These are phyloP conservation scores for Sclerotinia borealis DNA, from an alignment of 2,329 filamentous ascomycete genomes.

Conservation along the genomic window DNA sequence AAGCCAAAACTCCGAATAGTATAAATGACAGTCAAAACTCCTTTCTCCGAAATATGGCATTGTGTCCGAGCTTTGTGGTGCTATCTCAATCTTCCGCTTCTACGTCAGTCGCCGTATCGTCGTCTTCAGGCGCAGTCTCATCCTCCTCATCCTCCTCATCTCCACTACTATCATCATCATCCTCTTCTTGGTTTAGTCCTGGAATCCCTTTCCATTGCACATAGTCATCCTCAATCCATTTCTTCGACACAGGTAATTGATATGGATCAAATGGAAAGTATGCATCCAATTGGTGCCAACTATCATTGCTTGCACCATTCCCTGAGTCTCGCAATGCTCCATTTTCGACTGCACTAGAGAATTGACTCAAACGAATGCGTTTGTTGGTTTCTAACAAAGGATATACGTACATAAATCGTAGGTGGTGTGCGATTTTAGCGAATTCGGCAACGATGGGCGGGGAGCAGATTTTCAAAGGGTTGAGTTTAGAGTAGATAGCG, in stretches of 20 bases:
- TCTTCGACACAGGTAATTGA: constrained; percentile 76
- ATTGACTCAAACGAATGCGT: constrained; percentile 71
- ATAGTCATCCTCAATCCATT: constrained; percentile 83
- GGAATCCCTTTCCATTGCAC: constrained; percentile 72
- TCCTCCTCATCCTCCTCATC: constrained; percentile 27
- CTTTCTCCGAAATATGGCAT: not conserved
- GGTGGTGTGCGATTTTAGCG: constrained; percentile 76
- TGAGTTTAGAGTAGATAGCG: constrained; percentile 82
- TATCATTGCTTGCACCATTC: constrained; percentile 57
- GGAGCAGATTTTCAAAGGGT: constrained; percentile 91
- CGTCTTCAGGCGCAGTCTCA: constrained; percentile 15
- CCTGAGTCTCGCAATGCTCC: constrained; percentile 44
- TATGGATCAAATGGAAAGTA: constrained; percentile 99
- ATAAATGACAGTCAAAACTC: not conserved
- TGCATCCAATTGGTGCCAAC: constrained; percentile 78
- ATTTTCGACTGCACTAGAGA: constrained; percentile 48
- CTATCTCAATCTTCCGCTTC: constrained; percentile 24
- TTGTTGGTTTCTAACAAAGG: constrained; percentile 89
- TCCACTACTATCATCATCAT: constrained; percentile 46
- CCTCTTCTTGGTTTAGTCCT: constrained; percentile 55
- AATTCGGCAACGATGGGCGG: constrained; percentile 88
- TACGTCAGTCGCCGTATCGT: constrained; percentile 25
- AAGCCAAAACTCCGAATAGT: not conserved
- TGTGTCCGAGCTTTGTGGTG: not conserved
- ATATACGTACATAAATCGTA: constrained; percentile 85